These are phyloP conservation scores for Sporisorium graminicola DNA, from an alignment of 1,284 basidiomycete species.

Conservation along the genomic window DNA sequence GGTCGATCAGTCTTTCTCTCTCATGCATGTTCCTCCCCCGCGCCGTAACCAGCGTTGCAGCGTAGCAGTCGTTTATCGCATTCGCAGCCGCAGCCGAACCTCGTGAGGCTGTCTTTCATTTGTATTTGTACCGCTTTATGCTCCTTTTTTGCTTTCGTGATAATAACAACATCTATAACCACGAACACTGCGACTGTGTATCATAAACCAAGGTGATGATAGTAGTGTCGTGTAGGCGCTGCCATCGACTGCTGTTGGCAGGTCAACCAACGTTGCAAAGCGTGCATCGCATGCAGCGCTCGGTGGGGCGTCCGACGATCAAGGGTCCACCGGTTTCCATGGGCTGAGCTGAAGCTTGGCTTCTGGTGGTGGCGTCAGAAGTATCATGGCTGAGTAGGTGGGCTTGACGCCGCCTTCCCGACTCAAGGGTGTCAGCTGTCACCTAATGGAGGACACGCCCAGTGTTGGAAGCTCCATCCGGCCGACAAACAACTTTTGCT, in stretches of 20 bases:
- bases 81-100: slow-evolving; percentile 18
- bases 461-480: slow-evolving; percentile 2
- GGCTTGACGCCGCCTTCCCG: not conserved
- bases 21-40: not conserved
- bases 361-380: not conserved
- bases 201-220: no score
- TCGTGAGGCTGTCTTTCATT: slow-evolving; percentile 6
- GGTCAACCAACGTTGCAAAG: no score
- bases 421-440: not conserved
- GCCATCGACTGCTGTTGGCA: no score
- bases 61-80: not conserved
- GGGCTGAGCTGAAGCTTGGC: not conserved
- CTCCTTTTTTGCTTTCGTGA: slow-evolving; percentile 14
- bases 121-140: slow-evolving; percentile 44
- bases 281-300: not conserved
- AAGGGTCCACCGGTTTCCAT: slow-evolving; percentile 10
- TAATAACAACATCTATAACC: slow-evolving; percentile 5
- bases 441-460: not conserved
- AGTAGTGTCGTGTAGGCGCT: no score
- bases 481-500: slow-evolving; percentile 1
- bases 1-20: slow-evolving; percentile 1
- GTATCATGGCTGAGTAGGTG: slow-evolving; percentile 2
- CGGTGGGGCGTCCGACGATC: not conserved
- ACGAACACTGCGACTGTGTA: not conserved
- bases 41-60: not conserved